These are phyloP conservation scores for Trichoderma sp. DNA, from an alignment of 2,329 filamentous ascomycete genomes.

Conservation along the genomic window DNA sequence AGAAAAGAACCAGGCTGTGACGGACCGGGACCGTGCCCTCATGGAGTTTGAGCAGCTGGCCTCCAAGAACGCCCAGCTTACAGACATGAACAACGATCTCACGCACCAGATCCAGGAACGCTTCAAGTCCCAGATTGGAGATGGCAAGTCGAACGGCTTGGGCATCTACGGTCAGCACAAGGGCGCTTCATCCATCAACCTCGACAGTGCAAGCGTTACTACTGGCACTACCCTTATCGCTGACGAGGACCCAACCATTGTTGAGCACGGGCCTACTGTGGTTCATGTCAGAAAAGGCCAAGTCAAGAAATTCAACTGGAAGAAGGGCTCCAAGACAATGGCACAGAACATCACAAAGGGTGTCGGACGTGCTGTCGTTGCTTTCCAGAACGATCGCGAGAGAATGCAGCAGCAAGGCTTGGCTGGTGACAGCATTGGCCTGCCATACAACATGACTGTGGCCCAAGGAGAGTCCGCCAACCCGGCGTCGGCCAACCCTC, in stretches of 20 bases:
- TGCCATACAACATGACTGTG: conserved; percentile 69
- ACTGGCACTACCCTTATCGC: conserved; percentile 59
- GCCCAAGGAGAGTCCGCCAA: conserved; percentile 51
- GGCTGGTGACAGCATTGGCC: conserved; percentile 62
- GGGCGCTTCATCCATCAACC: conserved; percentile 50
- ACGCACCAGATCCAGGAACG: conserved; percentile 91
- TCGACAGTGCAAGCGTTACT: conserved; percentile 53
- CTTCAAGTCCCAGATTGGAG: conserved; percentile 75
- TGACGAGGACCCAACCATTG: conserved; percentile 63
- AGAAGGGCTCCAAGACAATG: conserved; percentile 90
- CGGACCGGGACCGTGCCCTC: conserved; percentile 87
- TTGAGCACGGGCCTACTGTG: conserved; percentile 81
- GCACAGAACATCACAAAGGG: conserved; percentile 94
- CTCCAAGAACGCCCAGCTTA: conserved; percentile 88
- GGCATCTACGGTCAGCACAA: conserved; percentile 57
- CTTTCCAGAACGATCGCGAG: conserved; percentile 62
- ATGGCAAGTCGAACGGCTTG: conserved; percentile 52
- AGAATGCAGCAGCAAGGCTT: conserved; percentile 52
- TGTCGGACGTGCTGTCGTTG: conserved; percentile 85
- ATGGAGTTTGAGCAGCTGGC: conserved; percentile 95
- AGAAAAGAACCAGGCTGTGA: conserved; percentile 77
- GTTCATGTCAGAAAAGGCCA: conserved; percentile 94
- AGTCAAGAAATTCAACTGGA: conserved; percentile 97
- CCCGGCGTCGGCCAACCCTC: conserved; percentile 32
- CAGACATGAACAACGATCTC: conserved; percentile 92